These are phyloP conservation scores for Omphalea diandra DNA, from an alignment of 441 rosid genomes.

Conservation along the genomic window DNA sequence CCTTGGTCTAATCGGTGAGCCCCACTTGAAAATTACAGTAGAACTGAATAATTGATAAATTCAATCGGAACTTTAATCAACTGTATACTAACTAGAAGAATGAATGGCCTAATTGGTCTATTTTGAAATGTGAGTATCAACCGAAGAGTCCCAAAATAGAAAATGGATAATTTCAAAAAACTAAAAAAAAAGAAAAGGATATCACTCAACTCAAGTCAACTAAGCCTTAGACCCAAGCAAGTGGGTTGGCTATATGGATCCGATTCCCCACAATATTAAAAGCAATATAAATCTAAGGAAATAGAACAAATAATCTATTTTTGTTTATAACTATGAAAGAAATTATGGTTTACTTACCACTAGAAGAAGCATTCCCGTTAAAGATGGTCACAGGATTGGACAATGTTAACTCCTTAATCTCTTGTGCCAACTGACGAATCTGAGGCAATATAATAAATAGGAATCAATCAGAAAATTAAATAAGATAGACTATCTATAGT, in stretches of 20 bases:
- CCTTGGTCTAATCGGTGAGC: background rate
- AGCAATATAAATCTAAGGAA: slow-evolving; percentile 9
- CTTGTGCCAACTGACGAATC: slow-evolving; percentile 82
- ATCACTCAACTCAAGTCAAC: too few species aligned
- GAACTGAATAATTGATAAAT: background rate
- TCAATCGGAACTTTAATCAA: background rate
- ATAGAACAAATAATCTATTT: background rate
- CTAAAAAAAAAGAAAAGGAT: too few species aligned
- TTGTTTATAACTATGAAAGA: background rate
- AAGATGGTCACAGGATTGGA: slow-evolving; percentile 69
- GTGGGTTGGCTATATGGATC: too few species aligned
- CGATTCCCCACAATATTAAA: too few species aligned
- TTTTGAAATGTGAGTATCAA: background rate
- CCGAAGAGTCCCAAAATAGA: background rate
- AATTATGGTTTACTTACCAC: slow-evolving; percentile 37
- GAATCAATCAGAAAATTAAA: slow-evolving; percentile 19
- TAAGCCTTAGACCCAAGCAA: too few species aligned
- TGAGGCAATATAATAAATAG: slow-evolving; percentile 27
- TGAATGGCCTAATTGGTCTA: background rate
- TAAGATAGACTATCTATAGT: too few species aligned
- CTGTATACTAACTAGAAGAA: background rate
- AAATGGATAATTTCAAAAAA: background rate
- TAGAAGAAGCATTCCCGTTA: slow-evolving; percentile 57
- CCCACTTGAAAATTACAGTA: background rate
- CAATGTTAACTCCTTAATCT: slow-evolving; percentile 74